Conservation (phyloP, 768 basidiomycete species). For the Mrakia gelida region DNA sequence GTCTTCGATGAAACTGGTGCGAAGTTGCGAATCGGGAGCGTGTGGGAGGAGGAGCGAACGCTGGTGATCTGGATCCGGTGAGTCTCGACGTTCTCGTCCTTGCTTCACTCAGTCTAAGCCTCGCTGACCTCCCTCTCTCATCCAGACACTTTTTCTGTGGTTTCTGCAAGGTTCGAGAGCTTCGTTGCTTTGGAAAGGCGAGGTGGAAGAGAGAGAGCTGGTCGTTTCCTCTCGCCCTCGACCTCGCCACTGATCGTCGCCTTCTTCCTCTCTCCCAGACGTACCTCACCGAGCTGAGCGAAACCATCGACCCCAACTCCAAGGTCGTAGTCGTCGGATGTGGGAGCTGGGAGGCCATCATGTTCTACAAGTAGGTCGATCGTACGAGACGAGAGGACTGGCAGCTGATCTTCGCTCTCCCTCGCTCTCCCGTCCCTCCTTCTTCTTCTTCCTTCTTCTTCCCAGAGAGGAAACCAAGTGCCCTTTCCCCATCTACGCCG, state of each 20-base stretch:
- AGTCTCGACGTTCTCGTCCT: neutral
- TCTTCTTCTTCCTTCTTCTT: neutral
- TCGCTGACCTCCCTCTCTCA: neutral
- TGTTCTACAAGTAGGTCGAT: neutral
- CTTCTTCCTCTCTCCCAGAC: neutral
- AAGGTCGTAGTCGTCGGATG: conserved; percentile 9
- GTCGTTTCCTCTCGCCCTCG: no score
- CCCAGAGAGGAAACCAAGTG: neutral
- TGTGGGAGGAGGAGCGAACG: neutral
- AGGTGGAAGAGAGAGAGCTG: no score
- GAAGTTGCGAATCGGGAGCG: neutral
- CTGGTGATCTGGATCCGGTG: neutral
- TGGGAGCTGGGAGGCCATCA: neutral
- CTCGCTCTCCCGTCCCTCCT: neutral
- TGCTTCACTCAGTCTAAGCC: neutral
- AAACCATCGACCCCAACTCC: neutral
- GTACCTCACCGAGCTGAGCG: neutral
- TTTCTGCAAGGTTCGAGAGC: neutral
- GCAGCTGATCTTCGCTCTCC: neutral
- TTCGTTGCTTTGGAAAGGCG: no score
- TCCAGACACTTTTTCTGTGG: neutral
- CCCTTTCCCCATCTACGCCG: conserved; percentile 15
- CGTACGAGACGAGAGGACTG: no score
- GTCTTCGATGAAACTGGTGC: neutral
- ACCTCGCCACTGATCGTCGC: no score